Base-by-base conservation (phyloP, 2,329 filamentous ascomycete species). In the Paracamarosporium sp. region DNA sequence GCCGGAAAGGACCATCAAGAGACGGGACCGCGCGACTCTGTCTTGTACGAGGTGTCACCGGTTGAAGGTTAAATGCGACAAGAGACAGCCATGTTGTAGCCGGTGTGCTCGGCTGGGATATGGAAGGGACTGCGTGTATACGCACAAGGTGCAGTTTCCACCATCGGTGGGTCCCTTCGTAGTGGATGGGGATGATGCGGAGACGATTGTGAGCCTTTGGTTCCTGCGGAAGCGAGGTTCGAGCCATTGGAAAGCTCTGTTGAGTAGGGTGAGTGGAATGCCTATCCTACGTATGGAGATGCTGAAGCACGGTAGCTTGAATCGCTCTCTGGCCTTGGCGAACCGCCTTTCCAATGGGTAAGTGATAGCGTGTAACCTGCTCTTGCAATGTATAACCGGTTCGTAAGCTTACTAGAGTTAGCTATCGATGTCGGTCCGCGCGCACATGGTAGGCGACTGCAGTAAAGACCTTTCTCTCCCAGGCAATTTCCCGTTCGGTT, bases 21-120 rank as follows among this genome's bases (percentile, higher is more conserved):
- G 55, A 48, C 53, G 64, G 4, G 56, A 60, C 44, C 61, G 67
- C 44, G 56, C 59, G 15, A 59, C 60, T 36, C 40, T 68, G 11
- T 69, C 65, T 13, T 70, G 67, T 38, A 61, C 31, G 15, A 55
- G 67, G 20, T 70, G 65, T 24, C 67, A 69, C 56, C 66, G 61
- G 2, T 53, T 69, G 1, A 70, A 69, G 25, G 56, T 70, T 22
- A 64, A 64, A 55, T 70, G 66, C 22, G 63, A 69, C 12, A 61
- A 64, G 46, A 47, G 53, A 25, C 47, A 57, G 7, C 67, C 67
- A 5, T 66, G 62, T 27, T 66, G 63, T 30, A 45, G 27, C 17
- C 63, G 66, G n/a, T 70, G 66, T 31, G 30, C 50, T n/a, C 52
- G 45, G 4, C 61, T 62, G 35, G 66, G 65, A 1, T 48, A 56